Evolutionary conservation across 108 stramenopile species (phyloP), one percentile per base, ranked within the genome.

Genomic region (Conticribra guillardii): DNA sequence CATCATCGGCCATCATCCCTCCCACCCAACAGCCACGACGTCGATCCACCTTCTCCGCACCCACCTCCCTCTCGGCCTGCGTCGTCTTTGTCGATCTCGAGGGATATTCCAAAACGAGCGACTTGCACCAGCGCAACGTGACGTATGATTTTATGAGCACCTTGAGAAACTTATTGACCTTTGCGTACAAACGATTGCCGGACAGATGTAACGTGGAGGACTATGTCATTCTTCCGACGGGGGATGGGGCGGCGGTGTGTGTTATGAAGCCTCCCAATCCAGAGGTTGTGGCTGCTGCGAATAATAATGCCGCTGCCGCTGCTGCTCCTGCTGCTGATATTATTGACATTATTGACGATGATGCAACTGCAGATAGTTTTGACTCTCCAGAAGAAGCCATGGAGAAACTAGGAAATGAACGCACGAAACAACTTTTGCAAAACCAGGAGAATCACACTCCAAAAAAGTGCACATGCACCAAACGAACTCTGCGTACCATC

Each of bases 61-160:
- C 0, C 9, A 3, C 16, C 19, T 32, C 52, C 8, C 21, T 34
- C 14, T 9, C 32, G 11, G 31, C 64, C 2, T 50, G 58, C 31
- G 68, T 69, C 24, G 66, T 74, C 0, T 74, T 74, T 46, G 67
- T 74, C 41, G 67, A 74, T 29, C 54, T 74, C 3, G 73, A 68
- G 24, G 67, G 73, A 0, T 74, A 74, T 26, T 59, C 56, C 15
- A 67, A 67, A 51, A 51, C 65, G 17, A 54, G 66, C 29, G 67
- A 74, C 34, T 15, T 59, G 57, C 47, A 48, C 31, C 73, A 74
- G 30, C 37, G 64, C 14, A 17, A 68, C 32, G 48, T 74, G 26
- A 60, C 67, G 28, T 18, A 49, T 14, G 57, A 67, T 28, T 74
- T 74, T 41, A 74, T 74, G 73, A 51, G 26, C 1, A 74, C 66